Percentiles rank a stretch among this genome's conserved stretches.
These are phyloP conservation scores for Suhomyces panamericanus DNA, from an alignment of 1,139 yeast species.

Conservation along the genomic window DNA sequence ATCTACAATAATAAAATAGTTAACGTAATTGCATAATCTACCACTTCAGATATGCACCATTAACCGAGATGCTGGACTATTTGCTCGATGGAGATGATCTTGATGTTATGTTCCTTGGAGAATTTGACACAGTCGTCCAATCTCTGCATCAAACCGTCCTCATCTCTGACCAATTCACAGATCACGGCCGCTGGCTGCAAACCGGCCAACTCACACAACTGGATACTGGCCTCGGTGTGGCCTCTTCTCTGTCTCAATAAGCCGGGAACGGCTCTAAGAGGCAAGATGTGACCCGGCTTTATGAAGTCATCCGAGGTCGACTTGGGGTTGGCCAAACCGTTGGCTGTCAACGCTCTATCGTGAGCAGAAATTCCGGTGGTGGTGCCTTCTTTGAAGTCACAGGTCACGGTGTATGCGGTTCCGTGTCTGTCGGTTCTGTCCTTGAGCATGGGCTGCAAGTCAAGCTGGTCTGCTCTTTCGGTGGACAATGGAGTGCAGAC, in stretches of 20 bases:
- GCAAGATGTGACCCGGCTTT: conserved; percentile 93
- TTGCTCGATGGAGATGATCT: conserved; percentile 79
- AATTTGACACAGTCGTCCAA: conserved; percentile 80
- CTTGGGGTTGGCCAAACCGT: conserved; percentile 61
- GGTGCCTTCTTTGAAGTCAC: conserved; percentile 81
- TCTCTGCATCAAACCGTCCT: conserved; percentile 96
- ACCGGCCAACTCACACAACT: conserved; percentile 75
- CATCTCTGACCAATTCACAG: conserved; percentile 90
- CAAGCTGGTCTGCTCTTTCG: conserved; percentile 74
- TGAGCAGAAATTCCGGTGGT: conserved; percentile 98
- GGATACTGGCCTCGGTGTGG: conserved; percentile 98
- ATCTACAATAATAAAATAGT: neutral
- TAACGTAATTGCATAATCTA: neutral
- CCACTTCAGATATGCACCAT: neutral
- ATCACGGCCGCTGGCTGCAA: conserved; percentile 87
- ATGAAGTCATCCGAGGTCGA: conserved; percentile 65
- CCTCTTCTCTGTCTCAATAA: conserved; percentile 82
- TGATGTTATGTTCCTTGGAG: conserved; percentile 60
- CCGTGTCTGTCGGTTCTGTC: conserved; percentile 81
- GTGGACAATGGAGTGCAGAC: conserved; percentile 88
- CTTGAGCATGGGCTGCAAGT: conserved; percentile 75
- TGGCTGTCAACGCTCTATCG: conserved; percentile 86
- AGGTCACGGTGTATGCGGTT: conserved; percentile 94
- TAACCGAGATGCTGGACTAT: conserved; percentile 42
- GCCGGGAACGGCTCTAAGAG: conserved; percentile 88